A percentile compares a stretch with the other conserved stretches of the same genome.
phyloP scores from a whole-genome alignment of 208 protist species.

The Lotmaria passim region DNA sequence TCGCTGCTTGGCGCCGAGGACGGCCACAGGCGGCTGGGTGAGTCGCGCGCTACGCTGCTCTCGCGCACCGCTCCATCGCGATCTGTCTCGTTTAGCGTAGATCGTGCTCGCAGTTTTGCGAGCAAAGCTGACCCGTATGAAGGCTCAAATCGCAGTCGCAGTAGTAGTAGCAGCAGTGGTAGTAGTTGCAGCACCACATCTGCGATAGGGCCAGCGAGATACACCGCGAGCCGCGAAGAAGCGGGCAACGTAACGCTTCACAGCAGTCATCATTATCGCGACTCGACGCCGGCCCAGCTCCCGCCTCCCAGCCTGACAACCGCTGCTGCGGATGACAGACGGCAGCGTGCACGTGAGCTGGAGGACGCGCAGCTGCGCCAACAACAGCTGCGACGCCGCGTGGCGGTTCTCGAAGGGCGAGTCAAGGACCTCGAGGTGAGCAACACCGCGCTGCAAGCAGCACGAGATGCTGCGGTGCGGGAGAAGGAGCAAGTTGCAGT shows the following conservation, averaged over 20 bases:
- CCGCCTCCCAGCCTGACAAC: neutral
- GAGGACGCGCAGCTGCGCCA: too few species aligned
- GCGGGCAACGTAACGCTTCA: neutral
- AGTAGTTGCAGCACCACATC: neutral
- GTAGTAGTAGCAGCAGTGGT: neutral
- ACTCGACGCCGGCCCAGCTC: slow-evolving; percentile 22
- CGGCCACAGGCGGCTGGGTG: neutral
- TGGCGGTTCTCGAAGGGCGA: slow-evolving; percentile 34
- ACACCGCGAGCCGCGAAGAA: neutral
- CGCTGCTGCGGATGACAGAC: neutral
- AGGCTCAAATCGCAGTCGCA: neutral
- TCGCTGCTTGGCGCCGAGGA: neutral
- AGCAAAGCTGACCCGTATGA: neutral
- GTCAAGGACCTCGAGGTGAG: slow-evolving; percentile 12
- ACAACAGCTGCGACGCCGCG: slow-evolving; percentile 29
- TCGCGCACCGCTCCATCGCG: neutral
- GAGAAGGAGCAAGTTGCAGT: slow-evolving; percentile 24
- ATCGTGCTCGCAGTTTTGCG: neutral
- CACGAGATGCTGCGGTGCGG: slow-evolving; percentile 18
- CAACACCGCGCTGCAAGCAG: neutral
- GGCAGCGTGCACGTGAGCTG: slow-evolving; percentile 30
- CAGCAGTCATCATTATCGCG: neutral
- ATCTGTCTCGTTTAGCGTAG: slow-evolving; percentile 1
- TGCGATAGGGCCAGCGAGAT: neutral
- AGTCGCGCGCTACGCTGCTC: slow-evolving; percentile 15